Base-by-base conservation (phyloP, 2,329 filamentous ascomycete genomes). In the Raffaelea ambrosiae region DNA sequence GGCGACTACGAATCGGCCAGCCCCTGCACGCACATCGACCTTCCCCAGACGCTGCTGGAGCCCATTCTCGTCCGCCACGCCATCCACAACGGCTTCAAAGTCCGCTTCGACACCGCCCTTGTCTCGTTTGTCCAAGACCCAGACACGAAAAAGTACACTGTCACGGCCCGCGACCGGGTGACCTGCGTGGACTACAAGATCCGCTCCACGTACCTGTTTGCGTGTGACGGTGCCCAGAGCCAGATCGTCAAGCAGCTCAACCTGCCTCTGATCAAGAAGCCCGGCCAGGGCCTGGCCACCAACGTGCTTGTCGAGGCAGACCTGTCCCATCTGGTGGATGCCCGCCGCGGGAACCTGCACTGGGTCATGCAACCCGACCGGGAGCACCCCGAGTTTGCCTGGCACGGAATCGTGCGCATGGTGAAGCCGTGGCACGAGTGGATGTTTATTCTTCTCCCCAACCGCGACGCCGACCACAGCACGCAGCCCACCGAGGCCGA, bases 391-490 rank as follows among this genome's bases (percentile, higher is more conserved):
- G 64, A 64, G 0, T 81, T 74, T 61, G 75, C 67, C 0, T 77
- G 72, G 70, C 63, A 64, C 29, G 62, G 59, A 3, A 61, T 78
- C 52, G 65, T 72, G 3, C 66, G 80, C 20, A 82, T 83, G 77
- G 76, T 83, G 4, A 78, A 74, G 62, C 72, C 78, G 0, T 83
- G 79, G 79, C 58, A 74, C 53, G 74, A 83, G 63, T 84, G 78
- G 77, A 68, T 77, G 63, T 75, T 77, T 40, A 75, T 77, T 48
- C 58, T 79, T 16, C 63, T 81, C 16, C 70, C 73, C 0, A 66
- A 67, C 1, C 51, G 65, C 1, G 72, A 72, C 7, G 68, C 77
- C 55, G 76, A 73, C 52, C 40, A 70, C 4, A 54, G 61, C 23
- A 4, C 21, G 36, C n/a, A 26, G 38, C 21, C 36, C 16, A 47